Percentiles rank a stretch among this genome's conserved stretches.
These are phyloP conservation scores for Magnaporthiopsis rhizophila DNA, from an alignment of 2,329 filamentous ascomycete genomes.

Conservation along the genomic window DNA sequence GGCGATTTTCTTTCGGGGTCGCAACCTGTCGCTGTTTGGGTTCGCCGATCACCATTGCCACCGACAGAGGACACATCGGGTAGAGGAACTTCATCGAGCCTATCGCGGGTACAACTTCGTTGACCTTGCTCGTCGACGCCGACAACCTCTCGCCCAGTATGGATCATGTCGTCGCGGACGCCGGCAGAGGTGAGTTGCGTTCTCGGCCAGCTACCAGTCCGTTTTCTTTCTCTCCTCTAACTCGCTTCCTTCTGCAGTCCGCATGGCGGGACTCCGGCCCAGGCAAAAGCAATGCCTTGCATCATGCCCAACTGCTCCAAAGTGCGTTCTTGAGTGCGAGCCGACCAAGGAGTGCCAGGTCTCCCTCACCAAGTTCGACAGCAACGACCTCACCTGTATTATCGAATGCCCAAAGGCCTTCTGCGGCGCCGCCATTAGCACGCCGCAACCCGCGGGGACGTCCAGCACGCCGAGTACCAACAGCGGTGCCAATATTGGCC, in stretches of 20 bases:
- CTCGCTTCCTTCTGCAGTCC: conserved; percentile 9
- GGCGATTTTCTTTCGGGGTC: neutral
- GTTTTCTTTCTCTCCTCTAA: neutral
- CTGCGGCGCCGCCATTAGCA: conserved; percentile 27
- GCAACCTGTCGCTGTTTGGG: neutral
- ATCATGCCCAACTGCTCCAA: neutral
- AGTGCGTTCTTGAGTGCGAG: conserved; percentile 29
- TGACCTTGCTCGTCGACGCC: neutral
- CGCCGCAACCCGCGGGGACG: conserved; percentile 10
- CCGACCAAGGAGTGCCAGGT: conserved; percentile 35
- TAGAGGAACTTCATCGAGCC: neutral
- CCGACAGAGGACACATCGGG: neutral
- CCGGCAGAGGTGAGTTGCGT: conserved; percentile 3
- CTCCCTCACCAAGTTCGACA: conserved; percentile 34
- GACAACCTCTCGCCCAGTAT: neutral
- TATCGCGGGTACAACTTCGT: neutral
- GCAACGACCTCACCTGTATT: neutral
- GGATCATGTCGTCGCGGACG: conserved; percentile 2
- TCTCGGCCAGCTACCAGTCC: neutral
- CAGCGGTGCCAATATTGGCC: conserved; percentile 61
- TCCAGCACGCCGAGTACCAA: conserved; percentile 11
- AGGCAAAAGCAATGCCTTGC: conserved; percentile 24
- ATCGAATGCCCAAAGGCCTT: conserved; percentile 36
- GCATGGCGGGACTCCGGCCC: conserved; percentile 25
- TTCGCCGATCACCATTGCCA: neutral